phyloP scores from a whole-genome alignment of 768 basidiomycete genomes.

The Mycena vulgaris region DNA sequence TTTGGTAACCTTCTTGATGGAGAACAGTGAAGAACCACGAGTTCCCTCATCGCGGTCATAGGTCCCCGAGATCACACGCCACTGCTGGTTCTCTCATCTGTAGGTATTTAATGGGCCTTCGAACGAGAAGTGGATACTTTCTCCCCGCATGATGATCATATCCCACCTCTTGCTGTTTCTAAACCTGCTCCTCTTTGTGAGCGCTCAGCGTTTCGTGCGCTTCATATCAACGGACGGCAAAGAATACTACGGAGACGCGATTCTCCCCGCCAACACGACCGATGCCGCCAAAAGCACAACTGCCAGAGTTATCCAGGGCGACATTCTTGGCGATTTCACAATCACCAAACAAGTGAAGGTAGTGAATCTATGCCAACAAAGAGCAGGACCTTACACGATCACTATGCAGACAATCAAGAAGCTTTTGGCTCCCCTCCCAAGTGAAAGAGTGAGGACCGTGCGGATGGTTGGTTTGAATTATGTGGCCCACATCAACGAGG shows the following conservation, averaged over 20 bases:
- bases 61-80: no score
- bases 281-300: conserved; percentile 53
- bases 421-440: conserved; percentile 50
- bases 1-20: no score
- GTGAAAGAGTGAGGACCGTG: no score
- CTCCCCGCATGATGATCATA: conserved; percentile 15
- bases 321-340: conserved; percentile 54
- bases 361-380: no score
- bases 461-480: conserved; percentile 38
- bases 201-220: conserved; percentile 56
- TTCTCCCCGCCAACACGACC: conserved; percentile 46
- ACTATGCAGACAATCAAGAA: conserved; percentile 48
- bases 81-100: no score
- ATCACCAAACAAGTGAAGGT: conserved; percentile 55
- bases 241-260: conserved; percentile 56
- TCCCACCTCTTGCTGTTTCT: conserved; percentile 30
- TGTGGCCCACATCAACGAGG: conserved; percentile 44
- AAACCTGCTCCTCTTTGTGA: conserved; percentile 34
- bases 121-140: no score
- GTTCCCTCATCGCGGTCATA: no score
- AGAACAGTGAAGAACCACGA: no score
- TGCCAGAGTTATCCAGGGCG: conserved; percentile 52
- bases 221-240: conserved; percentile 55
- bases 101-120: no score
- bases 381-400: background rate